These are phyloP conservation scores for Echinosophora koreensis DNA, from an alignment of 306 rosid species.

Conservation along the genomic window DNA sequence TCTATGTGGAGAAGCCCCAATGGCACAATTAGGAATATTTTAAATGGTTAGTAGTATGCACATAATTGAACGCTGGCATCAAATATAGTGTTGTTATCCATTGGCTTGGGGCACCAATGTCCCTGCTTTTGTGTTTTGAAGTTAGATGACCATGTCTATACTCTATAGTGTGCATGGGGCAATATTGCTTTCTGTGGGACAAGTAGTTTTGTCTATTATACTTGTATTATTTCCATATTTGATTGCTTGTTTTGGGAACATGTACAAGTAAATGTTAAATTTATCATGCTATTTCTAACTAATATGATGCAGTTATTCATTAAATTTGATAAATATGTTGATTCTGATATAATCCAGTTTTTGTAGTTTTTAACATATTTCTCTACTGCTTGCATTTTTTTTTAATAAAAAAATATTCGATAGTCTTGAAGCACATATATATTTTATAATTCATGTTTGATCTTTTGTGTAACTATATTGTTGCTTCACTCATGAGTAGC, in stretches of 20 bases:
- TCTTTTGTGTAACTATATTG: slow-evolving; percentile 6
- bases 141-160: neutral
- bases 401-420: too few species aligned
- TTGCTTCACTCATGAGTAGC: neutral
- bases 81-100: slow-evolving; percentile 32
- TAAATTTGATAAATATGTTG: neutral
- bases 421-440: slow-evolving; percentile 17
- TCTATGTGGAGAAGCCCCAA: slow-evolving; percentile 99
- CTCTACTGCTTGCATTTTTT: neutral
- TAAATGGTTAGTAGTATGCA: slow-evolving; percentile 69
- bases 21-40: slow-evolving; percentile 93
- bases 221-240: slow-evolving; percentile 18
- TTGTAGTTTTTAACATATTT: neutral
- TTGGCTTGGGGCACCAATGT: neutral
- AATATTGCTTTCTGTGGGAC: neutral
- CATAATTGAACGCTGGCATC: slow-evolving; percentile 31
- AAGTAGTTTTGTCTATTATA: slow-evolving; percentile 11
- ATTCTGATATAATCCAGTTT: neutral
- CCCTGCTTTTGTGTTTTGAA: neutral
- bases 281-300: neutral
- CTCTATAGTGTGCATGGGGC: neutral
- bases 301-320: slow-evolving; percentile 10
- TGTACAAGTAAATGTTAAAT: neutral
- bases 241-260: slow-evolving; percentile 19
- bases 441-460: neutral